A percentile compares a stretch with the other conserved stretches of the same genome.
Evolutionary conservation across 306 rosid species (phyloP).

Genomic region (Rubus parviflorus): DNA sequence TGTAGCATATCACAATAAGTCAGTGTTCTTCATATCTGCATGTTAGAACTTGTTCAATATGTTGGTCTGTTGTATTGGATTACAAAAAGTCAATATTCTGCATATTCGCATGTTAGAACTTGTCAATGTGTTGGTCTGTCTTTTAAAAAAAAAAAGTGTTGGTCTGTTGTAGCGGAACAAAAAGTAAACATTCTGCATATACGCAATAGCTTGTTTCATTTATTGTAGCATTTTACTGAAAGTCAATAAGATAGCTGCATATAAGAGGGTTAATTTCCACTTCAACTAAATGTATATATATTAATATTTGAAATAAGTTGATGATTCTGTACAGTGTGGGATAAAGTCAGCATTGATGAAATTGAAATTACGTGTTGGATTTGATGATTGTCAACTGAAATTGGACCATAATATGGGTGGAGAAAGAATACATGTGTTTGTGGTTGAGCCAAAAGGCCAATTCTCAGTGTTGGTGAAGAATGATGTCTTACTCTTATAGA

Average conservation of each 20-base stretch:
- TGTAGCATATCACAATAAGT: not conserved
- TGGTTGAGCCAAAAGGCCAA: not conserved
- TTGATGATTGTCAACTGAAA: not conserved
- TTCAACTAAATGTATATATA: not conserved
- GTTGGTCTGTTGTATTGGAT: not conserved
- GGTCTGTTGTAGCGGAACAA: not conserved
- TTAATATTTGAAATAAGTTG: not conserved
- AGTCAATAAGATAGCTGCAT: not conserved
- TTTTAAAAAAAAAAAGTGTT: too few relatives aligned
- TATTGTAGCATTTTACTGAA: not conserved
- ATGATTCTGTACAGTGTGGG: not conserved
- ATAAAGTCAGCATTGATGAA: not conserved
- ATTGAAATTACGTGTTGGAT: not conserved
- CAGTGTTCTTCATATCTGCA: not conserved
- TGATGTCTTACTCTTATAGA: not conserved
- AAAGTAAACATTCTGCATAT: not conserved
- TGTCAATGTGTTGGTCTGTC: not conserved
- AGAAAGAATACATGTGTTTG: not conserved
- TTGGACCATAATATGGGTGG: not conserved
- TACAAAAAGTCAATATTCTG: not conserved
- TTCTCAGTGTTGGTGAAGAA: not conserved
- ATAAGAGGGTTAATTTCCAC: not conserved
- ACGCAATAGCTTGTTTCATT: not conserved
- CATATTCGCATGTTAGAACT: not conserved
- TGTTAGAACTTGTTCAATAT: not conserved